Percentiles rank a stretch among this genome's conserved stretches.
Conservation (phyloP, 169 alveolate species). For the Condylostoma magnum region DNA sequence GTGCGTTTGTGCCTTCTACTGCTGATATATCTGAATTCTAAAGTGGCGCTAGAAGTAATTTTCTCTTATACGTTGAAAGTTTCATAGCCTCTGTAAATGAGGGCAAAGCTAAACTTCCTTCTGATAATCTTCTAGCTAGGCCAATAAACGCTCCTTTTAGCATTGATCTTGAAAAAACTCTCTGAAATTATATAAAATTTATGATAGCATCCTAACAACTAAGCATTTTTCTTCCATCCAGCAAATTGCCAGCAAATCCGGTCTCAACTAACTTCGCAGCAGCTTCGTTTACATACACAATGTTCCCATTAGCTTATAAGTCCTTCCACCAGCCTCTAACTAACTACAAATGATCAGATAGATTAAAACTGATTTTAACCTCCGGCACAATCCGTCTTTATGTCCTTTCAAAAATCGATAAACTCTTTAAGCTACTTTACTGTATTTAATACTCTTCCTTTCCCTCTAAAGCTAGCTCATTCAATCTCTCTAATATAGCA, state of each 20-base stretch:
- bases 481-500: background rate
- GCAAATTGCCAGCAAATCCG: background rate
- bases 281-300: background rate
- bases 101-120: constrained; percentile 12
- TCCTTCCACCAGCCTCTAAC: constrained; percentile 23
- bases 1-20: constrained; percentile 7
- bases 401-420: no score
- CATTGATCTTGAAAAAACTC: constrained; percentile 25
- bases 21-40: constrained; percentile 6
- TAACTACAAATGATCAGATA: constrained; percentile 12
- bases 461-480: background rate
- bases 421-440: no score
- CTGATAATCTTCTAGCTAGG: constrained; percentile 1
- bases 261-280: constrained; percentile 10
- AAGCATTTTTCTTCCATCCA: constrained; percentile 5
- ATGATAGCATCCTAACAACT: background rate
- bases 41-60: constrained; percentile 1
- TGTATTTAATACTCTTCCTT: no score
- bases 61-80: constrained; percentile 26
- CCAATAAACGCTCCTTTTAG: constrained; percentile 15
- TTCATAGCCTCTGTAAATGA: constrained; percentile 21
- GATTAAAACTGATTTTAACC: background rate
- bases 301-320: background rate
- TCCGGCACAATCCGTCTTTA: no score
- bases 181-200: background rate